Evolutionary conservation across 768 basidiomycete species (phyloP).

Genomic region (Boletus tomentosulus): DNA sequence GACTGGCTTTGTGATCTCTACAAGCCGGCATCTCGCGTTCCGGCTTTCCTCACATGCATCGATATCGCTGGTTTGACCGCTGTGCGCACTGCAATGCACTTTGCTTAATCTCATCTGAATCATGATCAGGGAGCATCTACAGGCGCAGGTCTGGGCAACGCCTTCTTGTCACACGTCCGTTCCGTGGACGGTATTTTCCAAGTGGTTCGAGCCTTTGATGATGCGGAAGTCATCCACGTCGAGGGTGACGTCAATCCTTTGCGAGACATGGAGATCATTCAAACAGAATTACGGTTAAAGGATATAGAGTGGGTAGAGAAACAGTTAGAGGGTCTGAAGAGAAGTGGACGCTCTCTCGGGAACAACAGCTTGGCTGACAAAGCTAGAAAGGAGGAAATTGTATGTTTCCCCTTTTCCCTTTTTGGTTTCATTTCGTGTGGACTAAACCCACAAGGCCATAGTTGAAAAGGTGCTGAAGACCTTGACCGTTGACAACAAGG

Average conservation of each 20-base stretch:
- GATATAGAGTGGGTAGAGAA: slow-evolving; percentile 99
- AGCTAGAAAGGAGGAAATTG: slow-evolving; percentile 95
- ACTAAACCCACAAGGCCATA: slow-evolving; percentile 50
- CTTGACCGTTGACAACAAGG: slow-evolving; percentile 76
- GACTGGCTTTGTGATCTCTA: slow-evolving; percentile 91
- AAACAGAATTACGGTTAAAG: slow-evolving; percentile 89
- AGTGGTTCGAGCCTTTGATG: slow-evolving; percentile 95
- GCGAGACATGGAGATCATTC: slow-evolving; percentile 97
- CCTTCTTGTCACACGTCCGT: slow-evolving; percentile 95
- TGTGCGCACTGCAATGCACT: slow-evolving; percentile 40
- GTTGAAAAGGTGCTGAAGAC: slow-evolving; percentile 82
- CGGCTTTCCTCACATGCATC: slow-evolving; percentile 95
- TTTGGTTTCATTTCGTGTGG: slow-evolving; percentile 4
- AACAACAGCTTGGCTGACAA: slow-evolving; percentile 83
- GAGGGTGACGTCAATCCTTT: slow-evolving; percentile 96
- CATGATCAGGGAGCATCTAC: slow-evolving; percentile 81
- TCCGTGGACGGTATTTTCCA: slow-evolving; percentile 99
- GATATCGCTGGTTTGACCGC: slow-evolving; percentile 98
- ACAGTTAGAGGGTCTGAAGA: slow-evolving; percentile 73
- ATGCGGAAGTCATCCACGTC: slow-evolving; percentile 98
- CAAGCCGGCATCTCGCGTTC: slow-evolving; percentile 84
- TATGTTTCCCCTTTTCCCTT: slow-evolving; percentile 33
- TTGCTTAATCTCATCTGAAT: slow-evolving; percentile 14
- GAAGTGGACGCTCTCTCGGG: slow-evolving; percentile 65
- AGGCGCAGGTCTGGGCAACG: slow-evolving; percentile 95